Base-by-base conservation (phyloP, 2,329 filamentous ascomycete species). In the Ophiostoma sp. region DNA sequence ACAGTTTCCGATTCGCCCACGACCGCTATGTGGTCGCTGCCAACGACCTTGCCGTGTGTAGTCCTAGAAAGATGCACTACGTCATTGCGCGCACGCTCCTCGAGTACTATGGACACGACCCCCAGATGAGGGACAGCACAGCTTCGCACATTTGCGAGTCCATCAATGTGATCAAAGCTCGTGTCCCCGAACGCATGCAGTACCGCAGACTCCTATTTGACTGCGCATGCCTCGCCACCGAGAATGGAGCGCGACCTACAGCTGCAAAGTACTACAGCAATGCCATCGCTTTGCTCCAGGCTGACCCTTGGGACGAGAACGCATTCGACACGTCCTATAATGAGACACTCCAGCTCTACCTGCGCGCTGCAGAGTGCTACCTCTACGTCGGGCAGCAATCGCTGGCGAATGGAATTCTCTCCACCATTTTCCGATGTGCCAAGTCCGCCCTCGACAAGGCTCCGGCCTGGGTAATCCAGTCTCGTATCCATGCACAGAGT, bases 1-100 rank as follows among this genome's bases (percentile, higher is more conserved):
- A 97, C 78, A 86, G 89, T 57, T 97, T 97, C 78, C 88, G 89
- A 44, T 97, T 97, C 77, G 89, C 90, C 44, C 94, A 97, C 78
- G 94, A 97, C 78, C 87, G 94, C 68, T 96, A 96, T 76, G 85
- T 93, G 68, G 88, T 91, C 76, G 92, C 92, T 20, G 89, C 92
- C 6, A 83, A 86, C 17, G 85, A 86, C 5, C 81, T 97, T 68
- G 87, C 86, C 72, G 89, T 94, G 76, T 88, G 87, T 76, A 88
- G 90, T 70, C 81, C 86, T 31, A 82, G 86, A 27, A 90, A 91
- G 75, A 97, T 97, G 94, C 93, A 97, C 79, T 97, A 94, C 75
- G 88, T 93, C 65, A 92, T 97, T 75, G 90, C 92, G 0, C 89
- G 92, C 76, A 90, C 90, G 0, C 86, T 97, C 74, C 87, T 94